Conservation (phyloP, 2,329 filamentous ascomycete genomes). For the Hypoxylon sp. region DNA sequence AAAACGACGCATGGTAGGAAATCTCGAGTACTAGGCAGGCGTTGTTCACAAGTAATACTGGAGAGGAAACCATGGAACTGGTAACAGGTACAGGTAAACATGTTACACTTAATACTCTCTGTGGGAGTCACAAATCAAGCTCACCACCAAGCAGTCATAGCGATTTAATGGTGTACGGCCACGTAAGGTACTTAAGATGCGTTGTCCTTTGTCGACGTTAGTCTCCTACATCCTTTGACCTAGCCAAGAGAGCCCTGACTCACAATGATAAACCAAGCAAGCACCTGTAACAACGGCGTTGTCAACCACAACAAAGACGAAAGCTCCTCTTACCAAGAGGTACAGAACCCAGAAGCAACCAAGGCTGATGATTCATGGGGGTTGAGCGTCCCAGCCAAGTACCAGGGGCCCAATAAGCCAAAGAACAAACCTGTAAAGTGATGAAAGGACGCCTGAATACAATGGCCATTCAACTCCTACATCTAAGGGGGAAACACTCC, state of each 20-base stretch:
- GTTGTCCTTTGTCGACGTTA: neutral
- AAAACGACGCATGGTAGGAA: neutral
- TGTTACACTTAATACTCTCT: no score
- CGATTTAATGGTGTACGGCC: neutral
- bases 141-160: neutral
- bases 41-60: neutral
- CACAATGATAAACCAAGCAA: constrained; percentile 1
- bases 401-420: neutral
- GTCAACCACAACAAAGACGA: constrained; percentile 1
- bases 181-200: neutral
- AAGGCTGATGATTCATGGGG: constrained; percentile 12
- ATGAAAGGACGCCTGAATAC: neutral
- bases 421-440: neutral
- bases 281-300: constrained; percentile 5
- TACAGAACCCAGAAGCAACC: neutral
- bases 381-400: neutral
- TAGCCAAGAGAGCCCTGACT: neutral
- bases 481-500: neutral
- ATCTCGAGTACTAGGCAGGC: neutral
- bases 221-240: constrained; percentile 1
- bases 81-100: neutral
- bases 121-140: neutral
- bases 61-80: neutral
- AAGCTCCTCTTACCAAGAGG: neutral
- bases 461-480: neutral